A percentile compares a stretch with the other conserved stretches of the same genome.
phyloP scores from a whole-genome alignment of 2,329 filamentous ascomycete genomes.

The Graphiopsis chlorocephala region DNA sequence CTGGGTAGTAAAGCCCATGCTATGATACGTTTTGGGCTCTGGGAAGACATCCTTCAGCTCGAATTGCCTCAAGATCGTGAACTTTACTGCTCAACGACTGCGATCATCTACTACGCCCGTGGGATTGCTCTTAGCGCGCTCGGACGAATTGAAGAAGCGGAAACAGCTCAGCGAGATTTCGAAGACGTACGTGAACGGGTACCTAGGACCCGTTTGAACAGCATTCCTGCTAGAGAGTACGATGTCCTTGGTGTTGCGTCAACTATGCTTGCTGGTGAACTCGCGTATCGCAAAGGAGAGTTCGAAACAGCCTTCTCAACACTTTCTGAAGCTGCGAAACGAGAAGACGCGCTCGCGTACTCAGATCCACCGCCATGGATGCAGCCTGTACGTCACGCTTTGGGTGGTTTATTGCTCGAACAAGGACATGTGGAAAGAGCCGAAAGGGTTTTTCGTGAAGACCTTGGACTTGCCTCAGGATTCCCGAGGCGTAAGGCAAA shows the following conservation, averaged over 20 bases:
- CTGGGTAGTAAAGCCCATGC: slow-evolving; percentile 66
- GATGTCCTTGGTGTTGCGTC: slow-evolving; percentile 60
- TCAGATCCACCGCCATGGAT: slow-evolving; percentile 77
- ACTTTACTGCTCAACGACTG: slow-evolving; percentile 68
- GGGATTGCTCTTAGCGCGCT: slow-evolving; percentile 64
- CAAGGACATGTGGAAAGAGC: slow-evolving; percentile 50
- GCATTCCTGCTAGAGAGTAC: slow-evolving; percentile 34
- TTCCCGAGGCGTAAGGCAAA: slow-evolving; percentile 65
- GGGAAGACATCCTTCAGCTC: slow-evolving; percentile 62
- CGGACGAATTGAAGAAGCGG: slow-evolving; percentile 55
- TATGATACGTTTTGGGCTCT: slow-evolving; percentile 69
- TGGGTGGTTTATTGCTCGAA: slow-evolving; percentile 65
- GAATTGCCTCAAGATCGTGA: slow-evolving; percentile 55
- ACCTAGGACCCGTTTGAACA: slow-evolving; percentile 68
- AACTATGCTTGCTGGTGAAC: slow-evolving; percentile 69
- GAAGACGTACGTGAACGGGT: slow-evolving; percentile 41
- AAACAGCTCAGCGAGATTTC: slow-evolving; percentile 52
- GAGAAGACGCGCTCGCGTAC: slow-evolving; percentile 64
- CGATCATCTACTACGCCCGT: slow-evolving; percentile 66
- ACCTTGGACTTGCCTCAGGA: slow-evolving; percentile 45
- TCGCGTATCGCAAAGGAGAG: slow-evolving; percentile 65
- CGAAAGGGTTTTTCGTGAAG: slow-evolving; percentile 37
- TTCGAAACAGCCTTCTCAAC: slow-evolving; percentile 57
- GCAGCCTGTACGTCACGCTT: slow-evolving; percentile 68
- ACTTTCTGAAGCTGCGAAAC: slow-evolving; percentile 53